These are phyloP conservation scores for Lanmaoa rubissima DNA, from an alignment of 768 basidiomycete species.

Conservation along the genomic window DNA sequence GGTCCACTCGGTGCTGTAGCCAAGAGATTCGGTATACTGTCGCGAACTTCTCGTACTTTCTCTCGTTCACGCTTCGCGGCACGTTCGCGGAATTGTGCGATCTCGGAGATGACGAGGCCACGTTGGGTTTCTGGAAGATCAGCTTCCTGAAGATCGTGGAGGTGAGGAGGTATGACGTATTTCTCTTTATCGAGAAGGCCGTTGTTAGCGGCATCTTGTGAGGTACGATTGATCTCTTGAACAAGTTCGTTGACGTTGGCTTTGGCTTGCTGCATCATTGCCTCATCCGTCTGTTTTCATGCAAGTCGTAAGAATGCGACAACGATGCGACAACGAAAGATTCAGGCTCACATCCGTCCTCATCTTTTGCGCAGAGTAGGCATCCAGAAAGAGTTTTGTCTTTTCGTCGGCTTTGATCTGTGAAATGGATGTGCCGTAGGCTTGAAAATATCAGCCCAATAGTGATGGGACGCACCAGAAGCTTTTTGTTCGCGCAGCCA, in stretches of 20 bases:
- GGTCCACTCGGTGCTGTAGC: constrained; percentile 62
- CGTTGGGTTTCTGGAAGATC: constrained; percentile 94
- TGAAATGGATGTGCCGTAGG: constrained; percentile 37
- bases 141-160: constrained; percentile 94
- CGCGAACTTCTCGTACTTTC: constrained; percentile 76
- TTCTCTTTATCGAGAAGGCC: constrained; percentile 81
- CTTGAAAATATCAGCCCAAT: constrained; percentile 20
- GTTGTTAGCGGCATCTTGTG: constrained; percentile 71
- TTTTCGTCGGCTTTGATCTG: constrained; percentile 97
- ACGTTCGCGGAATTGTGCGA: constrained; percentile 93
- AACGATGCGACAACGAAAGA: not conserved
- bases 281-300: constrained; percentile 63
- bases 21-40: constrained; percentile 48
- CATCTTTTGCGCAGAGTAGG: constrained; percentile 78
- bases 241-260: constrained; percentile 63
- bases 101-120: constrained; percentile 92
- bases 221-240: constrained; percentile 66
- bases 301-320: not conserved
- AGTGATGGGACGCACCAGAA: constrained; percentile 56
- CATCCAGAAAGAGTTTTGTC: constrained; percentile 83
- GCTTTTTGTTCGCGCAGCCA: constrained; percentile 58
- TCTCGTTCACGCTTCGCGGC: constrained; percentile 90
- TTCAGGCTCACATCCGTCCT: constrained; percentile 66
- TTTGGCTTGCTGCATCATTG: constrained; percentile 58
- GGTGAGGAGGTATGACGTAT: constrained; percentile 92